A percentile compares a stretch with the other conserved stretches of the same genome.
Conservation (phyloP, 2,329 filamentous ascomycete species). For the Lachnellula arida region DNA sequence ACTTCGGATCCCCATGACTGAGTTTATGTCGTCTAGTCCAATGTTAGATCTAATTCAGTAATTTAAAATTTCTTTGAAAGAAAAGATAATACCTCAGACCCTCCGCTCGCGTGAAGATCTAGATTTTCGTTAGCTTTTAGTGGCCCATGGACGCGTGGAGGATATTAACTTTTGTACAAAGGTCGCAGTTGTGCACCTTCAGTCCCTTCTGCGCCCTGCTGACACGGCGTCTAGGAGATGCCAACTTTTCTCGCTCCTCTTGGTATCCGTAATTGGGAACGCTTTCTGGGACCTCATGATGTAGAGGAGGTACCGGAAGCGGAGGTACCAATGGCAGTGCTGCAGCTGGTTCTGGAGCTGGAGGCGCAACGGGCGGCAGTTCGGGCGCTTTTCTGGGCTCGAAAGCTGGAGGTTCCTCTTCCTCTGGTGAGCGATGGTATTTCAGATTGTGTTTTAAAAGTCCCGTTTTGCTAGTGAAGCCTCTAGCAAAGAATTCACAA, state of each 20-base stretch:
- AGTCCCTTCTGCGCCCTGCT: constrained; percentile 6
- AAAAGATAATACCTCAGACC: constrained; percentile 2
- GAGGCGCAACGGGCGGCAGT: background rate
- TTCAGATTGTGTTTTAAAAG: constrained; percentile 10
- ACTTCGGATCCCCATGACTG: constrained; percentile 5
- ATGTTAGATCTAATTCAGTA: background rate
- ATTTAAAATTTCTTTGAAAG: background rate
- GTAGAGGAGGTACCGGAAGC: background rate
- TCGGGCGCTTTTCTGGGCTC: constrained; percentile 3
- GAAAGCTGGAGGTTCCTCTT: constrained; percentile 5
- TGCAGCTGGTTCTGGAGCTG: background rate
- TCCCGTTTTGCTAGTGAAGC: constrained; percentile 6
- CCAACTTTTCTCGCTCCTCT: too few species aligned
- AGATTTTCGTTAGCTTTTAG: background rate
- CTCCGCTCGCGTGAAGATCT: constrained; percentile 6
- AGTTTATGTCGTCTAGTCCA: constrained; percentile 4
- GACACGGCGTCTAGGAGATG: background rate
- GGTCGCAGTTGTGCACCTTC: constrained; percentile 7
- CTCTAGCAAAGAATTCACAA: constrained; percentile 4
- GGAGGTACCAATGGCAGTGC: too few species aligned
- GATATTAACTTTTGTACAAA: constrained; percentile 5
- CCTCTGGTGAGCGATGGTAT: constrained; percentile 10
- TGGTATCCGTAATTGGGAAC: too few species aligned
- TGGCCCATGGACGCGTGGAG: background rate
- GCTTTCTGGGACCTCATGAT: background rate